A percentile compares a stretch with the other conserved stretches of the same genome.
Evolutionary conservation across 352 stramenopile species (phyloP).

Genomic region (Phytopythium chamaehyphon): DNA sequence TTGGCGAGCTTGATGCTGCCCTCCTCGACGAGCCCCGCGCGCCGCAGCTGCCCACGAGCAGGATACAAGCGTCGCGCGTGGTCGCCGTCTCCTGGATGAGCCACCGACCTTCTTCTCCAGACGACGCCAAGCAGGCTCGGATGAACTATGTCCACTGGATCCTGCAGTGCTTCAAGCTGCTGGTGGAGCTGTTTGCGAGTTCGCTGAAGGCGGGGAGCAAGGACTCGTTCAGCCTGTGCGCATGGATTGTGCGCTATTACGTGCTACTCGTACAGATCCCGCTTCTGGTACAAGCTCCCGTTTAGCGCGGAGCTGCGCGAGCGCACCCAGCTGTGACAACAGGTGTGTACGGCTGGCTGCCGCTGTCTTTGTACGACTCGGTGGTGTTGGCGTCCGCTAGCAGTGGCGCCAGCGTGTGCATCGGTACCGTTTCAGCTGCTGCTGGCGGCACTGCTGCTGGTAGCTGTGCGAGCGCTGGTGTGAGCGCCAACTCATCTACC

Average conservation of each 20-base stretch:
- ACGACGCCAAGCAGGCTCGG: conserved; percentile 18
- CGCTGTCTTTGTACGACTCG: too few relatives aligned
- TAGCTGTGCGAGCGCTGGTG: too few relatives aligned
- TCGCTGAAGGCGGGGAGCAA: conserved; percentile 52
- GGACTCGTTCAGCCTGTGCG: conserved; percentile 47
- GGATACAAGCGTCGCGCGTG: too few relatives aligned
- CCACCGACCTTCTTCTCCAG: too few relatives aligned
- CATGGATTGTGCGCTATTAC: conserved; percentile 69
- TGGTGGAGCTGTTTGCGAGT: conserved; percentile 32
- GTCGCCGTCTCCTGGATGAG: too few relatives aligned
- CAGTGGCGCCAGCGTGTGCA: too few relatives aligned
- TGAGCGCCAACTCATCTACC: conserved; percentile 21
- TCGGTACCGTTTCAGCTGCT: too few relatives aligned
- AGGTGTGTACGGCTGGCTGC: too few relatives aligned
- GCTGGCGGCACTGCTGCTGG: conserved; percentile 44
- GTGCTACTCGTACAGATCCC: conserved; percentile 58
- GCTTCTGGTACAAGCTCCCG: conserved; percentile 48
- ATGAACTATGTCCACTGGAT: conserved; percentile 26
- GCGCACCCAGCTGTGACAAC: conserved; percentile 63
- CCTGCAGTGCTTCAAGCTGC: conserved; percentile 21
- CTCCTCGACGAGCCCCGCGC: too few relatives aligned
- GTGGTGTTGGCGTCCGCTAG: too few relatives aligned
- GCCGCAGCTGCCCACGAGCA: too few relatives aligned
- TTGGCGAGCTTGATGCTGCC: too few relatives aligned
- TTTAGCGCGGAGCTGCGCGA: conserved; percentile 66